Base-by-base conservation (phyloP, 345 rosid genomes). In the Linum usitatissimum region DNA sequence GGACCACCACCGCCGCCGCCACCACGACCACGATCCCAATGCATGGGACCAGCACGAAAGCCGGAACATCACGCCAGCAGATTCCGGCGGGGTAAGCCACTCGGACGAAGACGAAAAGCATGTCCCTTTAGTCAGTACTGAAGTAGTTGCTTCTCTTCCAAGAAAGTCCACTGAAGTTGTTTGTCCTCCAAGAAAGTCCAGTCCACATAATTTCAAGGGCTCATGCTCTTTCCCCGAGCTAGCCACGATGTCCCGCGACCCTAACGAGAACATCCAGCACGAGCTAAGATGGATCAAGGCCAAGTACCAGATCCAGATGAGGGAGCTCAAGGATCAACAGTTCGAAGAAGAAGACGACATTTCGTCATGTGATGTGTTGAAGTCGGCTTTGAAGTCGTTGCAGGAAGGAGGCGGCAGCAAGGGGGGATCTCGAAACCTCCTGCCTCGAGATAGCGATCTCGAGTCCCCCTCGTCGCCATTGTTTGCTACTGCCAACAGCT, bases 41-140 rank as follows among this genome's bases (percentile, higher is more conserved):
- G 77, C 70, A 0, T 87, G 93, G 96, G 80, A 57, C 75, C 81
- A 83, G 63, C 95, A 76, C 9, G 96, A 83, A 71, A 87, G 92
- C 71, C 80, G 82, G 0, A 96, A 87, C 49, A 80, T 84, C 62
- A 86, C 86, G 75, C 81, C 87, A 1, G 71, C 74, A 13, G 90
- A 77, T 42, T 81, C 77, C 9, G 77, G 84, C 9, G 77, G 84
- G 65, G 77, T 66, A 30, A 80, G 79, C 70, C 75, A 77, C 63
- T 81, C 83, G 3, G 93, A 92, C 61, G 80, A 84, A 68, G 85
- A 88, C 17, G 82, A 82, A 59, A 80, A 64, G 62, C 56, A 66
- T 17, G 78, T 79, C 13, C 72, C 39, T 20, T 65, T 70, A 18
- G 65, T 23, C 70, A n/a, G 17, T 23, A 23, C 73, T 3, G 60